phyloP scores from a whole-genome alignment of 306 rosid genomes.

The Senna siamea region DNA sequence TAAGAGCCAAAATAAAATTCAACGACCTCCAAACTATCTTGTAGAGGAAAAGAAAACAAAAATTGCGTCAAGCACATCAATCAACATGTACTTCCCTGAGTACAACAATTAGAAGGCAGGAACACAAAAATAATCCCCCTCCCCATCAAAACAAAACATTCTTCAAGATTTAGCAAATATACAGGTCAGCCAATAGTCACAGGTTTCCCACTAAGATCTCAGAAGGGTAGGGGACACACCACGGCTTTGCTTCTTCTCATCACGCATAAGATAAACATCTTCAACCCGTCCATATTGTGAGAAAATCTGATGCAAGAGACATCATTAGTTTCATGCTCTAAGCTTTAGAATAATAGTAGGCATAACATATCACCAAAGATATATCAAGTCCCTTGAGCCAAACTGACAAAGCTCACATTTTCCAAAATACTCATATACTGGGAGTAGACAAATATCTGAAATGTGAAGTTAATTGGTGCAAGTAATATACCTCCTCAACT shows the following conservation, averaged over 20 bases:
- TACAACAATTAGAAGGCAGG: conserved; percentile 7
- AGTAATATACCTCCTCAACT: conserved; percentile 82
- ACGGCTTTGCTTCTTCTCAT: conserved; percentile 89
- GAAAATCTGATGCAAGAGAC: conserved; percentile 68
- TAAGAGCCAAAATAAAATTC: conserved; percentile 13
- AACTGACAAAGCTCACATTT: conserved; percentile 3
- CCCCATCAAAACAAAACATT: neutral
- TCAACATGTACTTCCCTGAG: conserved; percentile 6
- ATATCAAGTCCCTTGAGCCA: conserved; percentile 10
- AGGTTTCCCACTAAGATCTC: conserved; percentile 26
- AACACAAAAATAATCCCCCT: neutral
- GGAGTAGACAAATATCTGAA: conserved; percentile 4
- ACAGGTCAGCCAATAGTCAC: neutral
- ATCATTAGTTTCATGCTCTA: conserved; percentile 34
- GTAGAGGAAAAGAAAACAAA: conserved; percentile 9
- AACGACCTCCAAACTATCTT: conserved; percentile 4
- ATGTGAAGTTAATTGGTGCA: conserved; percentile 36
- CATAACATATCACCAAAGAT: conserved; percentile 18
- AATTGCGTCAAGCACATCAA: conserved; percentile 19
- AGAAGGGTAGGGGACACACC: conserved; percentile 59
- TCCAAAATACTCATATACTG: conserved; percentile 9
- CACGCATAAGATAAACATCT: conserved; percentile 98
- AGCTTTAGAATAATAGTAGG: conserved; percentile 17
- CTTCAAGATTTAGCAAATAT: neutral
- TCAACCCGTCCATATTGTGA: conserved; percentile 85